Conservation (phyloP, 139 green algal genomes). For the Microglena sp. region DNA sequence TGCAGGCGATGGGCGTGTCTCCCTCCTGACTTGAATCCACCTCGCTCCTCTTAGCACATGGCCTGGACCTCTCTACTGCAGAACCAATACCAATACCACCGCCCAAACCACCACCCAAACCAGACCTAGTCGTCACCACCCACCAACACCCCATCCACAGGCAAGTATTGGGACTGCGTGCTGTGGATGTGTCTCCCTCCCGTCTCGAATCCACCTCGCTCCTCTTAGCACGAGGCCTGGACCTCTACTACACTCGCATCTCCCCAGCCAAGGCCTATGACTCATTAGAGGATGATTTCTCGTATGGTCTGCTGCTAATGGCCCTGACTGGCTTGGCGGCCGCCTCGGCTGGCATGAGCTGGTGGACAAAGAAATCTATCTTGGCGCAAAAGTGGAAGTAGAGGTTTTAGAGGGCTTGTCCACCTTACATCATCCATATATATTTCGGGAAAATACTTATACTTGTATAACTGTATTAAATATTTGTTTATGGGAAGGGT, state of each 20-base stretch:
- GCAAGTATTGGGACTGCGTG: slow-evolving; percentile 25
- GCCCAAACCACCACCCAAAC: slow-evolving; percentile 3
- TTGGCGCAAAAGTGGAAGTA: slow-evolving; percentile 65
- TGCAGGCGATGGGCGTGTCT: no score
- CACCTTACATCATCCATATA: no score
- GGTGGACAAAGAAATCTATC: slow-evolving; percentile 23
- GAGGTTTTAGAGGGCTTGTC: no score
- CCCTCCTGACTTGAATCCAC: no score
- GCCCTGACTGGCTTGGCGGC: slow-evolving; percentile 52
- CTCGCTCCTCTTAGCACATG: no score
- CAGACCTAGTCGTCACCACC: neutral
- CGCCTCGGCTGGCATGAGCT: slow-evolving; percentile 34
- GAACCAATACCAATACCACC: neutral
- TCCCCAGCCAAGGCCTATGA: slow-evolving; percentile 75
- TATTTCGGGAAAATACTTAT: no score
- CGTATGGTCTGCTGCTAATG: slow-evolving; percentile 72
- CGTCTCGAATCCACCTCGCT: slow-evolving; percentile 74
- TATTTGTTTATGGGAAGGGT: no score
- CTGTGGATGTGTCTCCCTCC: slow-evolving; percentile 42
- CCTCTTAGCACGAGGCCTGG: slow-evolving; percentile 51
- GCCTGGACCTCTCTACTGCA: no score
- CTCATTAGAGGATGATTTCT: slow-evolving; percentile 84
- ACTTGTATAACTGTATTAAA: no score
- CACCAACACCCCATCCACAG: neutral
- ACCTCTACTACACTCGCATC: slow-evolving; percentile 68